Base-by-base conservation (phyloP, 208 protist species). In the Crithidia expoeki region DNA sequence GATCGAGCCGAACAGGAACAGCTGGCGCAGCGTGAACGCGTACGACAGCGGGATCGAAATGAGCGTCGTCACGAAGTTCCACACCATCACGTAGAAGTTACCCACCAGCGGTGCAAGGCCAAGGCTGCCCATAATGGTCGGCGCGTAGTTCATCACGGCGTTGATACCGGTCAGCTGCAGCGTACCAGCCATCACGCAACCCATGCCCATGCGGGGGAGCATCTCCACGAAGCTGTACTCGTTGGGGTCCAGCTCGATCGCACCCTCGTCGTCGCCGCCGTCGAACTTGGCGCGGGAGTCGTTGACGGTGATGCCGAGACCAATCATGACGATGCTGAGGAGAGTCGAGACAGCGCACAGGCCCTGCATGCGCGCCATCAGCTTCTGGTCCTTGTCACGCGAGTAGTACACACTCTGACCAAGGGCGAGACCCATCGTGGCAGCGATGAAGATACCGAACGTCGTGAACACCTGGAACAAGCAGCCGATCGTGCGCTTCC, bases 131-230 rank as follows among this genome's bases (percentile, higher is more conserved):
- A 87, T 93, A 66, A 96, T 94, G 32, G 73, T 85, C 32, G 88
- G 88, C 30, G 91, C 88, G 77, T 94, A 96, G 78, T 92, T 93
- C 86, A 92, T 93, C 32, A 94, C 77, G 51, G 88, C 88, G 68
- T 94, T 94, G 68, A 94, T 92, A 38, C 91, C 91, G 33, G 91
- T 96, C 74, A 96, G 69, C 72, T 94, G 90, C 55, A 85, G 70
- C 56, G 90, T 87, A 23, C 83, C 76, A 30, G 81, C 78, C 63
- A 90, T 77, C 40, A 86, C 73, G 21, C 36, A n/a, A 34, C 72
- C 84, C 60, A 95, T 83, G 21, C 74, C 1, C 32, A 94, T 68
- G 16, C 62, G 81, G n/a, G 62, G 63, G 14, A 70, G n/a, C 86
- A 92, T 90, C 47, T 88, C 60, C 7, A 33, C 2, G 40, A 47